Percentiles rank a stretch among this genome's conserved stretches.
These are phyloP conservation scores for Pseudozyma flocculosa DNA, from an alignment of 1,284 basidiomycete genomes.

Conservation along the genomic window DNA sequence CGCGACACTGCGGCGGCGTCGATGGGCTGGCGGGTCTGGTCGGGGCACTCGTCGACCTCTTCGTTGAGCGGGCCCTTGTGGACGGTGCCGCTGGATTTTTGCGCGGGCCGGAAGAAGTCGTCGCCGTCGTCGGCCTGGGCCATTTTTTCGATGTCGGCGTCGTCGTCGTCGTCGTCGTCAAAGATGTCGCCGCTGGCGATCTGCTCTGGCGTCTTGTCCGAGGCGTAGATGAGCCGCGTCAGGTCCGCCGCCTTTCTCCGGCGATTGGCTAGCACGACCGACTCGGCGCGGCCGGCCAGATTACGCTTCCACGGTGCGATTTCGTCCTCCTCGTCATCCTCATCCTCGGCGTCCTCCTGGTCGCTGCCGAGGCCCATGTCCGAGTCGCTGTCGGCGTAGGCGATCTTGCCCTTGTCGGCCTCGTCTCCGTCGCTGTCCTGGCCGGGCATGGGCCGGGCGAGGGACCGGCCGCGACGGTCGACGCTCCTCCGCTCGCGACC, in stretches of 20 bases:
- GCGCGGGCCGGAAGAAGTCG: constrained; percentile 71
- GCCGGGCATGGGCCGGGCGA: neutral
- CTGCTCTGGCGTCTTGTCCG: constrained; percentile 70
- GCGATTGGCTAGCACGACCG: constrained; percentile 58
- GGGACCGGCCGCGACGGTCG: constrained; percentile 3
- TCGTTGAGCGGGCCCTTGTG: constrained; percentile 7
- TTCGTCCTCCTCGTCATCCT: constrained; percentile 53
- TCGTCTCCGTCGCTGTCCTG: constrained; percentile 23
- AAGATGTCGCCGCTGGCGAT: constrained; percentile 64
- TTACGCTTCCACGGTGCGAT: constrained; percentile 76
- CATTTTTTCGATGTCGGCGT: constrained; percentile 16
- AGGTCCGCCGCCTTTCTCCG: constrained; percentile 65
- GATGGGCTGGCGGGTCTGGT: constrained; percentile 69
- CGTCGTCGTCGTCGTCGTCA: constrained; percentile 9
- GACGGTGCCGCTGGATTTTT: constrained; percentile 55
- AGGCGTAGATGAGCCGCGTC: constrained; percentile 82
- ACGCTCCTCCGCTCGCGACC: constrained; percentile 12
- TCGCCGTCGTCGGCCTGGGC: constrained; percentile 63
- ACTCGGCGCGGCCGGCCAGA: constrained; percentile 67
- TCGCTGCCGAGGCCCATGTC: constrained; percentile 47
- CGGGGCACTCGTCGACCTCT: constrained; percentile 59
- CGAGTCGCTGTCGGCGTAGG: constrained; percentile 57
- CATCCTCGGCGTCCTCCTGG: constrained; percentile 37
- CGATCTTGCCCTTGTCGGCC: constrained; percentile 35
- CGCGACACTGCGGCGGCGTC: constrained; percentile 64